phyloP scores from a whole-genome alignment of 2,329 filamentous ascomycete genomes.

The Aaosphaeria pasadenensis region DNA sequence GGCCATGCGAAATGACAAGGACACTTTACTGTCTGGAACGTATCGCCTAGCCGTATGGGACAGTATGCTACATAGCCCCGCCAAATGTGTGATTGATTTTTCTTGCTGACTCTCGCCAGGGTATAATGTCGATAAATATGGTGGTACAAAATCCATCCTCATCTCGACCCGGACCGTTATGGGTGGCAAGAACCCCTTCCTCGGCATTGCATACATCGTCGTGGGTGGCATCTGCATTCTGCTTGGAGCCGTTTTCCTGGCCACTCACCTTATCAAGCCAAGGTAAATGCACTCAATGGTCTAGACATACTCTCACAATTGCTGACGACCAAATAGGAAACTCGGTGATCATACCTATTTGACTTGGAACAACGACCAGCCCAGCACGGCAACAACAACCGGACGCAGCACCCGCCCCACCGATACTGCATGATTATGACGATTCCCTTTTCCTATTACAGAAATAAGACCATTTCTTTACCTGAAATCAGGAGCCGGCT shows the following conservation, averaged over 20 bases:
- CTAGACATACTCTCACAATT: not conserved
- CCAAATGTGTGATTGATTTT: not conserved
- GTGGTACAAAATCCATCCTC: conserved; percentile 84
- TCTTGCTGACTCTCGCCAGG: conserved; percentile 50
- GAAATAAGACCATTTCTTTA: conserved; percentile 11
- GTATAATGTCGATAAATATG: conserved; percentile 75
- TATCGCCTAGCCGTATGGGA: conserved; percentile 77
- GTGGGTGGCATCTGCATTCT: conserved; percentile 91
- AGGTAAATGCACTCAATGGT: conserved; percentile 54
- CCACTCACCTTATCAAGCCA: conserved; percentile 87
- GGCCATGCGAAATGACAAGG: conserved; percentile 74
- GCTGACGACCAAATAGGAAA: conserved; percentile 61
- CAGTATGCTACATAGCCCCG: conserved; percentile 56
- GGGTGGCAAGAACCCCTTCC: conserved; percentile 91
- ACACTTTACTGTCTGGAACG: conserved; percentile 63
- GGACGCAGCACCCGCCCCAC: conserved; percentile 37
- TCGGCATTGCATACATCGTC: conserved; percentile 93
- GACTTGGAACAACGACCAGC: conserved; percentile 81
- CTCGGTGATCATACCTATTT: conserved; percentile 96
- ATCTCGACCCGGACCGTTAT: conserved; percentile 89
- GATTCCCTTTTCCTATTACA: conserved; percentile 11
- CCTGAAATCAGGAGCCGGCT: conserved; percentile 14
- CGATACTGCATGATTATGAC: conserved; percentile 29
- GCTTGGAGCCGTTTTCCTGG: conserved; percentile 82
- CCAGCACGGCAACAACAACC: conserved; percentile 54